Conservation (phyloP, 257 asterid species). For the Avicennia marina region DNA sequence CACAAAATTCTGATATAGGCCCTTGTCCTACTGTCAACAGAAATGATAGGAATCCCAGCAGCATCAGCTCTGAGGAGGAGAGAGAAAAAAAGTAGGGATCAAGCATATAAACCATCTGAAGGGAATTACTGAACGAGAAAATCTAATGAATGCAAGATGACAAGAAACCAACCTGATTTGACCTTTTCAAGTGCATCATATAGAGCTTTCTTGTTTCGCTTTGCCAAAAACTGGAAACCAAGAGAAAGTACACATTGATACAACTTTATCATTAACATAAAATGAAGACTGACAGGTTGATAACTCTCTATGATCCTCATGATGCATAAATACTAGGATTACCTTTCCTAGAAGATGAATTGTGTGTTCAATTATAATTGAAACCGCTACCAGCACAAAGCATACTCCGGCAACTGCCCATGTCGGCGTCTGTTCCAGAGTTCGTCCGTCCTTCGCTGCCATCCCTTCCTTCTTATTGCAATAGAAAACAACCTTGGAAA, state of each 20-base stretch:
- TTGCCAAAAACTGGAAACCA: constrained; percentile 34
- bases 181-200: constrained; percentile 60
- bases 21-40: constrained; percentile 51
- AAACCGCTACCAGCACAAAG: constrained; percentile 40
- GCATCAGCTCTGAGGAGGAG: constrained; percentile 50
- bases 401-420: constrained; percentile 67
- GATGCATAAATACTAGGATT: constrained; percentile 1
- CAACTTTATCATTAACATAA: neutral
- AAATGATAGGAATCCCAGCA: constrained; percentile 46
- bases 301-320: neutral
- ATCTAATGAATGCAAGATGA: neutral
- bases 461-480: constrained; percentile 1
- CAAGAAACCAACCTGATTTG: constrained; percentile 43
- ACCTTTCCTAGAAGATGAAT: constrained; percentile 52
- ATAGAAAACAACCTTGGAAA: neutral
- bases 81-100: neutral
- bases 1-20: constrained; percentile 44
- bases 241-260: neutral
- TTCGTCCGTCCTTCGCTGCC: constrained; percentile 34
- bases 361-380: constrained; percentile 35
- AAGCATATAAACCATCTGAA: neutral
- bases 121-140: neutral
- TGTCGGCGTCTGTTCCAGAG: constrained; percentile 52
- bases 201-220: constrained; percentile 40
- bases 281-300: neutral